A percentile compares a stretch with the other conserved stretches of the same genome.
These are phyloP conservation scores for Endocalyx cinctus DNA, from an alignment of 2,329 filamentous ascomycete species.

Conservation along the genomic window DNA sequence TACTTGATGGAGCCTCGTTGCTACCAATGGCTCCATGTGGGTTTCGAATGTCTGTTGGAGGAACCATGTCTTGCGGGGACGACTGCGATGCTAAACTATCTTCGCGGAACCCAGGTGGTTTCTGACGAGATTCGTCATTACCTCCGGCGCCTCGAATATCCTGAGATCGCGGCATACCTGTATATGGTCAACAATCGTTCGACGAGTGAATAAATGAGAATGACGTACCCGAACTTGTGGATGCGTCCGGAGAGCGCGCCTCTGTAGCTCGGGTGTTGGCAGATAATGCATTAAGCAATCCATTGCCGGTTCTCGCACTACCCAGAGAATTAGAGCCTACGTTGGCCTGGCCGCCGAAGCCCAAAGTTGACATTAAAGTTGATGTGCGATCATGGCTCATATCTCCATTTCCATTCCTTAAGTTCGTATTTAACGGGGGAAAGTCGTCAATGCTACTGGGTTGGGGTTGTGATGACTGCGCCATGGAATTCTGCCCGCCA, in stretches of 20 bases:
- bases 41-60: constrained; percentile 33
- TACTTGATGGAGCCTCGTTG: constrained; percentile 34
- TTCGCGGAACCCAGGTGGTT: constrained; percentile 39
- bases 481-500: constrained; percentile 40
- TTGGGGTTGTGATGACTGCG: constrained; percentile 43
- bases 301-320: constrained; percentile 49
- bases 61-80: constrained; percentile 29
- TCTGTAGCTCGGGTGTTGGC: constrained; percentile 51
- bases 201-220: neutral
- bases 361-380: constrained; percentile 49
- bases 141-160: constrained; percentile 36
- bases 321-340: constrained; percentile 33
- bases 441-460: constrained; percentile 54
- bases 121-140: constrained; percentile 44
- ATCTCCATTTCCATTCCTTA: constrained; percentile 51
- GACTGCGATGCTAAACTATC: constrained; percentile 33
- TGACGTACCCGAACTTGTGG: constrained; percentile 31
- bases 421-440: constrained; percentile 48
- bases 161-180: constrained; percentile 36
- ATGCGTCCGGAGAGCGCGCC: constrained; percentile 43
- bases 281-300: constrained; percentile 59
- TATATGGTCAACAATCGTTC: constrained; percentile 16
- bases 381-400: constrained; percentile 51
- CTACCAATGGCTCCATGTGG: constrained; percentile 42
- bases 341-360: constrained; percentile 46